A percentile compares a stretch with the other conserved stretches of the same genome.
Evolutionary conservation across 148 eudicot species (phyloP).

Genomic region (Amaranthus hypochondriacus): DNA sequence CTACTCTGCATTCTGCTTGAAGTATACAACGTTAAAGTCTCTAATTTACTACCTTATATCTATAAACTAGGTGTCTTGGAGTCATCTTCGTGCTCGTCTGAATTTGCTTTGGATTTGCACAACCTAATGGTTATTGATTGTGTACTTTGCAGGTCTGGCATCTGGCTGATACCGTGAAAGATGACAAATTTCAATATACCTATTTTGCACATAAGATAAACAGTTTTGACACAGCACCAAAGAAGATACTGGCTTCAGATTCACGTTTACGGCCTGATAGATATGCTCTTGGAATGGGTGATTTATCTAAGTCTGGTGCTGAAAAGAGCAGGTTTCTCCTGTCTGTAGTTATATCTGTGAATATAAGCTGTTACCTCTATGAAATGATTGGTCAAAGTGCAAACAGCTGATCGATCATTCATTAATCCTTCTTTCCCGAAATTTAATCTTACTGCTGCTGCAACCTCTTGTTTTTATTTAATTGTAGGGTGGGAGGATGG

Average conservation of each 20-base stretch:
- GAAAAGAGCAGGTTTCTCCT: conserved; percentile 71
- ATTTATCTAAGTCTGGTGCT: conserved; percentile 70
- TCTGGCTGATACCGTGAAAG: conserved; percentile 56
- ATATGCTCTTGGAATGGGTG: conserved; percentile 83
- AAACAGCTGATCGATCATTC: background rate
- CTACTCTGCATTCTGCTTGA: background rate
- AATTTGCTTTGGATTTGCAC: background rate
- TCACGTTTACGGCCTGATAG: conserved; percentile 87
- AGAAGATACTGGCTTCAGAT: conserved; percentile 74
- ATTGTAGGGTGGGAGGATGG: too few species aligned
- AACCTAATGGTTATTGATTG: background rate
- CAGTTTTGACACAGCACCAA: conserved; percentile 80
- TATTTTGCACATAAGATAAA: conserved; percentile 80
- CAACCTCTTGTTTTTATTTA: too few species aligned
- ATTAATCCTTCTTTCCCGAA: too few species aligned
- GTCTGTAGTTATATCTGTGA: background rate
- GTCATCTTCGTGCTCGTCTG: background rate
- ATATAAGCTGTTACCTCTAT: background rate
- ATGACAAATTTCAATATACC: conserved; percentile 76
- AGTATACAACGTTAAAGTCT: too few species aligned
- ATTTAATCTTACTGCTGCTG: too few species aligned
- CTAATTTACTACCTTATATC: too few species aligned
- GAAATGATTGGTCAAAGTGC: background rate
- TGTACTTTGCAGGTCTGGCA: conserved; percentile 58
- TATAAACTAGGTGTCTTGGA: background rate